Conservation (phyloP, 306 rosid species). For the Prunus mongolica region DNA sequence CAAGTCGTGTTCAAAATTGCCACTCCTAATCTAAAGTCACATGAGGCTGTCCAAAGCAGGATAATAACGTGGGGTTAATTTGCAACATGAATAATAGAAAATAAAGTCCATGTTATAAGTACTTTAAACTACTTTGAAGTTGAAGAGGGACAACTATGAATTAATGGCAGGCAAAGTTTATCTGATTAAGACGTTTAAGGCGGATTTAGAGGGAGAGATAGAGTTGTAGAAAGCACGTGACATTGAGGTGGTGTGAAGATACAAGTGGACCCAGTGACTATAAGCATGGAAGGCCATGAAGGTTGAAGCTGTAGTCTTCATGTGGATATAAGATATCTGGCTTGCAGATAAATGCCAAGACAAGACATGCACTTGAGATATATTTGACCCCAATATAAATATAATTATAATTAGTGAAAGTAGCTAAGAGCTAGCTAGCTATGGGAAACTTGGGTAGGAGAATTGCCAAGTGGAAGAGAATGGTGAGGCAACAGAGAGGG, state of each 20-base stretch:
- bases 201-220: not conserved
- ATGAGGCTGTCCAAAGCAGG: not conserved
- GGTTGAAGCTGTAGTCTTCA: not conserved
- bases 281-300: not conserved
- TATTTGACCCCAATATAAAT: too few relatives aligned
- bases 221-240: slow-evolving; percentile 35
- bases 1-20: too few relatives aligned
- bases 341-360: too few relatives aligned
- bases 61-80: slow-evolving; percentile 38
- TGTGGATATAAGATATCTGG: slow-evolving; percentile 9
- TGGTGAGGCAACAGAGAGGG: slow-evolving; percentile 69
- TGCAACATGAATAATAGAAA: too few relatives aligned
- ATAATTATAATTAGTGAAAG: too few relatives aligned
- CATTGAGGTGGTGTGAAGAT: slow-evolving; percentile 17
- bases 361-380: too few relatives aligned
- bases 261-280: slow-evolving; percentile 44
- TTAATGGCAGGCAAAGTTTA: slow-evolving; percentile 53
- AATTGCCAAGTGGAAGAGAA: slow-evolving; percentile 63
- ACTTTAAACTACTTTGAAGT: slow-evolving; percentile 31
- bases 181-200: slow-evolving; percentile 25
- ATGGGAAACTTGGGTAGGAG: slow-evolving; percentile 41
- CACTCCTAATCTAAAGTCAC: too few relatives aligned
- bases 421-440: too few relatives aligned
- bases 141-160: slow-evolving; percentile 28
- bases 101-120: not conserved